phyloP scores from a whole-genome alignment of 352 stramenopile genomes.

The Phytophthora sp. region DNA sequence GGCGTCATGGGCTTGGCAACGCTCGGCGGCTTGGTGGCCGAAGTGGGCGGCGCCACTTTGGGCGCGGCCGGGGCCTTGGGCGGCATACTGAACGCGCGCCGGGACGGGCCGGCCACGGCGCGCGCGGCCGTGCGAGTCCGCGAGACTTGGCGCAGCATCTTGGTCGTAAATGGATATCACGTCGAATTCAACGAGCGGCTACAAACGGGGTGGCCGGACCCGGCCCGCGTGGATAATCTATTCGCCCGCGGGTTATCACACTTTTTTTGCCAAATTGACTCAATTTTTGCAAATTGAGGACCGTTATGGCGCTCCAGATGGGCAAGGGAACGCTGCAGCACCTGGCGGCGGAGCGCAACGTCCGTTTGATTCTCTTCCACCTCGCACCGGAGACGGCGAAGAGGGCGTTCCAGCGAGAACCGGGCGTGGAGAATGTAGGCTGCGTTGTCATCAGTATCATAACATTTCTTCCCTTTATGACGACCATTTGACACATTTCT shows the following conservation, averaged over 20 bases:
- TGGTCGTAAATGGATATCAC: constrained; percentile 15
- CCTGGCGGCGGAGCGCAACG: constrained; percentile 44
- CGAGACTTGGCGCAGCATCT: constrained; percentile 38
- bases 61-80: constrained; percentile 14
- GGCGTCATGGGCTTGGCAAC: constrained; percentile 8
- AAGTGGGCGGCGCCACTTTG: not conserved
- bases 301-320: too few species aligned
- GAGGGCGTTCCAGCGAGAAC: constrained; percentile 8
- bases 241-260: too few species aligned
- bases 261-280: too few species aligned
- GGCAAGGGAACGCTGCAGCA: constrained; percentile 29
- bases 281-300: too few species aligned
- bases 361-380: constrained; percentile 60
- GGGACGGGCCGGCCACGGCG: constrained; percentile 9
- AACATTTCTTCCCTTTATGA: too few species aligned
- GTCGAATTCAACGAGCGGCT: constrained; percentile 15
- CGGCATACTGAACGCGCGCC: constrained; percentile 23
- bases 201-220: constrained; percentile 3
- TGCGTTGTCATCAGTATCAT: not conserved
- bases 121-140: constrained; percentile 26
- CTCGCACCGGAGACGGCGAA: constrained; percentile 28
- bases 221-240: too few species aligned
- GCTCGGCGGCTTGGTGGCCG: constrained; percentile 15
- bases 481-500: constrained; percentile 14
- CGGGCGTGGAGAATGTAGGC: constrained; percentile 31